Evolutionary conservation across 2,329 filamentous ascomycete genomes (phyloP).

Genomic region (Xylaria hypoxylon): DNA sequence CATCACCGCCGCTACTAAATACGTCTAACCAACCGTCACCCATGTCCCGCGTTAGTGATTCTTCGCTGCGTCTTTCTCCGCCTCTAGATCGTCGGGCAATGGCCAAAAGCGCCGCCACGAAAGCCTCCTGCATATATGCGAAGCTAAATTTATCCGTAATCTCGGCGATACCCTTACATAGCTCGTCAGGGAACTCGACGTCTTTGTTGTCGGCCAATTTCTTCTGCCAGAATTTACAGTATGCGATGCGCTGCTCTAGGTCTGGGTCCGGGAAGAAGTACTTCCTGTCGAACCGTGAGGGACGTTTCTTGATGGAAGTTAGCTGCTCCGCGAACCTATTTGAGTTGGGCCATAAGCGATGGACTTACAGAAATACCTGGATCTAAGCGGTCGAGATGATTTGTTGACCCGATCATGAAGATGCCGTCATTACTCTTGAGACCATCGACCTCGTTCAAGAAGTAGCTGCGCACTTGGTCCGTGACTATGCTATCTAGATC

Average conservation of each 20-base stretch:
- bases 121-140: conserved; percentile 77
- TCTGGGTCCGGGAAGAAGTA: conserved; percentile 72
- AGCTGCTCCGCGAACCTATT: background rate
- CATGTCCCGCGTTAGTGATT: conserved; percentile 48
- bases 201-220: conserved; percentile 67
- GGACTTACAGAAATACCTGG: conserved; percentile 68
- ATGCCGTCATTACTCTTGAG: conserved; percentile 77
- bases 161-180: conserved; percentile 69
- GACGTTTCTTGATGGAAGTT: conserved; percentile 62
- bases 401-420: conserved; percentile 75
- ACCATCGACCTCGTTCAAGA: conserved; percentile 79
- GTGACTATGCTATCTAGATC: conserved; percentile 76
- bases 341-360: background rate
- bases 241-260: conserved; percentile 65
- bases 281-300: conserved; percentile 74
- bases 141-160: conserved; percentile 76
- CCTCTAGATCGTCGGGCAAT: conserved; percentile 58
- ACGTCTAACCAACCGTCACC: conserved; percentile 56
- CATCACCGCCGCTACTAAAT: conserved; percentile 45
- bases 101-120: conserved; percentile 71
- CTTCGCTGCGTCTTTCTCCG: conserved; percentile 45
- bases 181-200: conserved; percentile 69
- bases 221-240: conserved; percentile 72
- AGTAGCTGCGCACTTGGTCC: conserved; percentile 72
- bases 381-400: conserved; percentile 73